Base-by-base conservation (phyloP, 225 moss, liverwort and hornwort species). In the Bryoerythrophyllum caledonicum region DNA sequence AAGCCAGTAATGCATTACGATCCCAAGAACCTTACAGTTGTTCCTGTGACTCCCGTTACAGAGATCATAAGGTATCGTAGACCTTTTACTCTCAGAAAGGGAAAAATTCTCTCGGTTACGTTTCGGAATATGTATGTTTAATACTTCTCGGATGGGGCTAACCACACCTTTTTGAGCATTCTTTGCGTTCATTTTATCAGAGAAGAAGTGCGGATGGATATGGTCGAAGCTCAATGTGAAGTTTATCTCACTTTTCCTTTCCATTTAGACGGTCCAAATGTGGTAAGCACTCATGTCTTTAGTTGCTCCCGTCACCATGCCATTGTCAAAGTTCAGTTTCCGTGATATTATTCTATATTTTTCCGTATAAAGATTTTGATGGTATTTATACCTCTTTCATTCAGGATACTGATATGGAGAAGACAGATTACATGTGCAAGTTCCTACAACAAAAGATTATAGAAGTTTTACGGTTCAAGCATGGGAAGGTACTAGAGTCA, bases 401-500 rank as follows among this genome's bases (percentile, higher is more conserved):
- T 56, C 65, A 92, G 91, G 79, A 76, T 77, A 79, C 68, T 34
- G 94, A 94, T 78, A 74, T 69, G 51, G 63, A 82, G 78, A 73
- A 70, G 74, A 90, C 83, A 28, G 82, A 83, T 3, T 93, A 88
- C 77, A 83, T 95, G 73, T 93, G 93, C 93, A 95, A 93, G 84
- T 84, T 95, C 72, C 60, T 95, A 79, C 83, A 95, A 81, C 88
- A 87, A 41, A 93, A 93, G 80, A 81, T 91, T 4, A 74, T 82
- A 82, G 91, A 91, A 77, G 90, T 90, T 70, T 88, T 95, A 41
- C 91, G 95, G 64, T 95, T 93, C 87, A 95, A 93, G 78, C 95
- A 93, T 84, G 91, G 93, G 27, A 89, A 93, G 95, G 94, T 95
- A 68, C 38, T 73, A 56, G 10, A 59, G 49, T 62, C 56, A 68